Evolutionary conservation across 306 rosid genomes (phyloP).

Genomic region (Rubus idaeus): DNA sequence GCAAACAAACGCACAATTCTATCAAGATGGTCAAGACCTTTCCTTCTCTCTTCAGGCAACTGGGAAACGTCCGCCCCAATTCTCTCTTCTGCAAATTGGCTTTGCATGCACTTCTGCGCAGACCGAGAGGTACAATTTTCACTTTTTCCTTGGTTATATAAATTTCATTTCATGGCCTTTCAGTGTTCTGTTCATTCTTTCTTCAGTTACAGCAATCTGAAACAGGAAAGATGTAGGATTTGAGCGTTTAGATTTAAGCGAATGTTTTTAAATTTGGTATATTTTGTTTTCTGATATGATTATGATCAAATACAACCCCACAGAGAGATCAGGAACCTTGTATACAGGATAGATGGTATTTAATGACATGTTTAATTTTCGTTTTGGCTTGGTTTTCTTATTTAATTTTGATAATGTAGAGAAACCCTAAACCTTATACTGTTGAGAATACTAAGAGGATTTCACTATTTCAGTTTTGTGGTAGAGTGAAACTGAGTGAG

Average conservation of each 20-base stretch:
- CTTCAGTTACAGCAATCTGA: neutral
- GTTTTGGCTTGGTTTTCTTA: neutral
- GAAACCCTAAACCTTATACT: no score
- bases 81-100: neutral
- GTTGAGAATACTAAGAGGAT: neutral
- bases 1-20: no score
- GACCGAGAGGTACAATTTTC: neutral
- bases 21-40: neutral
- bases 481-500: neutral
- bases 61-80: neutral
- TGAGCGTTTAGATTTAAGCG: neutral
- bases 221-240: neutral
- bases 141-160: neutral
- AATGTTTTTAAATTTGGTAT: no score
- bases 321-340: neutral
- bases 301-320: neutral
- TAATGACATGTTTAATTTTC: neutral
- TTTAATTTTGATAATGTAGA: no score
- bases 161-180: neutral
- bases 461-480: neutral
- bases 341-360: no score
- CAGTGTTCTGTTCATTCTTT: neutral
- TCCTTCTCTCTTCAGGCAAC: neutral
- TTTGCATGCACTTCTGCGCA: constrained; percentile 16
- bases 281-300: neutral